A percentile compares a stretch with the other conserved stretches of the same genome.
phyloP scores from a whole-genome alignment of 805 yeast genomes.

The Peterozyma toletana region DNA sequence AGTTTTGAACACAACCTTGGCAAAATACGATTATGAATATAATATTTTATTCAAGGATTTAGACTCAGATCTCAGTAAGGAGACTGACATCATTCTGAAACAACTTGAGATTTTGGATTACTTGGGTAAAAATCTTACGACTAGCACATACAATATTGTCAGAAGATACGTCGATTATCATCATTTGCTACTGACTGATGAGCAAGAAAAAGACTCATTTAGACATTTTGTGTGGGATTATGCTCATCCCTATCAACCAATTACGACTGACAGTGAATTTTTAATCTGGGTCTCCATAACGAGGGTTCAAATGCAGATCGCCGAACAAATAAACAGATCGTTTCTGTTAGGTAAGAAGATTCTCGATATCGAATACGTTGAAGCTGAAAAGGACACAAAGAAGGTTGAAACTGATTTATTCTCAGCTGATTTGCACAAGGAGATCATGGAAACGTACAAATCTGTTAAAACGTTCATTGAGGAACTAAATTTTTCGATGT shows the following conservation, averaged over 20 bases:
- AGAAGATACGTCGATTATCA: constrained; percentile 31
- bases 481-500: constrained; percentile 32
- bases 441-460: constrained; percentile 8
- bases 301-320: constrained; percentile 29
- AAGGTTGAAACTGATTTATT: constrained; percentile 3
- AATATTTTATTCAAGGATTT: too few species aligned
- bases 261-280: constrained; percentile 33
- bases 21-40: constrained; percentile 8
- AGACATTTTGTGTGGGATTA: constrained; percentile 37
- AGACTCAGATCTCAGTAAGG: neutral
- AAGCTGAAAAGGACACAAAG: constrained; percentile 1
- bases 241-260: constrained; percentile 31
- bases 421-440: constrained; percentile 11
- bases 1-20: constrained; percentile 30
- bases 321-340: constrained; percentile 26
- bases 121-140: constrained; percentile 27
- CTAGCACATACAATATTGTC: constrained; percentile 34
- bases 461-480: constrained; percentile 16
- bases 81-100: neutral
- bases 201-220: constrained; percentile 18
- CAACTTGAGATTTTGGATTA: constrained; percentile 1
- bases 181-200: constrained; percentile 8
- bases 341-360: constrained; percentile 24
- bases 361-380: constrained; percentile 14
- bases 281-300: constrained; percentile 43